Evolutionary conservation across 73 alveolate genomes (phyloP).

Genomic region (Symbiodinium pilosum): DNA sequence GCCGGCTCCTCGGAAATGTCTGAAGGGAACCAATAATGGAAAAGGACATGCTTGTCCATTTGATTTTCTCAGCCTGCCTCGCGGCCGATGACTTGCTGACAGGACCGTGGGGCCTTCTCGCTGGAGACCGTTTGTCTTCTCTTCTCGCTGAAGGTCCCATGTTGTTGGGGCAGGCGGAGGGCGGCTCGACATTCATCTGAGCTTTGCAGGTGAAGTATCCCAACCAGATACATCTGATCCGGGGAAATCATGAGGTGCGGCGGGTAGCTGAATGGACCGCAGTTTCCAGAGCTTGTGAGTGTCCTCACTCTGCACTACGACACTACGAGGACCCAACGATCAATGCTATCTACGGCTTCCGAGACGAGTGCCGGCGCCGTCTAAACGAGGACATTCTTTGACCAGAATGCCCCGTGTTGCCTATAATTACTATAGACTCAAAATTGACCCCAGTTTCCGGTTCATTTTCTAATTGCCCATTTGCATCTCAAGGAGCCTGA

Average conservation of each 20-base stretch:
- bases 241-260: slow-evolving; percentile 98
- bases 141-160: slow-evolving; percentile 98
- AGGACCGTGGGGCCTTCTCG: slow-evolving; percentile 98
- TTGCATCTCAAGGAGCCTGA: slow-evolving; percentile 38
- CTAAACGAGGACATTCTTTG: slow-evolving; percentile 98
- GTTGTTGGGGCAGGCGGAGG: not conserved
- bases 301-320: slow-evolving; percentile 90
- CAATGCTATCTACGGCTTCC: slow-evolving; percentile 98
- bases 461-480: too few relatives aligned
- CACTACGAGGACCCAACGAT: slow-evolving; percentile 97
- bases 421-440: too few relatives aligned
- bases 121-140: slow-evolving; percentile 99
- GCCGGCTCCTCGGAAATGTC: slow-evolving; percentile 29
- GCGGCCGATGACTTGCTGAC: not conserved
- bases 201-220: slow-evolving; percentile 96
- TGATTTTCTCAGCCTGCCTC: not conserved
- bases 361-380: slow-evolving; percentile 99
- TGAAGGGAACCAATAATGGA: too few relatives aligned
- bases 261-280: not conserved
- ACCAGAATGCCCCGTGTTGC: too few relatives aligned
- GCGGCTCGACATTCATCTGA: not conserved
- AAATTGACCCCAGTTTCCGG: too few relatives aligned
- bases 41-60: not conserved
- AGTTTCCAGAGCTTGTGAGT: not conserved
- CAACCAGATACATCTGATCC: slow-evolving; percentile 96